Evolutionary conservation across 257 asterid genomes (phyloP), one percentile per base, ranked within the genome.

Genomic region (Salvia splendens): DNA sequence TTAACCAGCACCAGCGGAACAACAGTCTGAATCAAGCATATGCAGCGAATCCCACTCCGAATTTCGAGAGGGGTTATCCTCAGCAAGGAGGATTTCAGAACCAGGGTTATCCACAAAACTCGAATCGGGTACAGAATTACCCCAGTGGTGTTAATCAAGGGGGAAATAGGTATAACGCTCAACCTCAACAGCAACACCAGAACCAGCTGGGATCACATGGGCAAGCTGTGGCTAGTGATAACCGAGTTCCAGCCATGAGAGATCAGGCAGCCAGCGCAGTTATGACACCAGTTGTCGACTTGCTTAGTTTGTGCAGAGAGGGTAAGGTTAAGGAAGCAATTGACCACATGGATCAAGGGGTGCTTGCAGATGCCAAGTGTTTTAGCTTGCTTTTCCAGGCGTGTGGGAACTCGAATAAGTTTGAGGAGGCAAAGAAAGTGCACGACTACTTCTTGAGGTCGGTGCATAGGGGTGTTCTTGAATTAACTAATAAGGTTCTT

Each of bases 361-460:
- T 71, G 51, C 76, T 41, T 47, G 96, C 95, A 1, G 79, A 80
- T 75, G 79, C 82, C 2, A 87, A 84, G 58, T 88, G 92, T 79
- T 93, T 93, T 61, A 69, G 68, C 69, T 64, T 85, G 80, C 96
- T 93, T 28, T 88, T 93, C 49, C 88, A 77, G 59, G 49, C 79
- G 30, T 88, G 96, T 78, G 91, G 82, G 50, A 86, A 80, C 51
- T 84, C 88, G 3, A 90, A 87, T 85, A 87, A 86, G 45, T 75
- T 80, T 61, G 97, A 87, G 78, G 97, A 93, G 59, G 99, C 97
- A 0, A 91, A 90, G 82, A 84, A 84, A 73, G 91, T 86, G 78
- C 96, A 93, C 4, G 97, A 93, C 77, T 90, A 86, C 83, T 83
- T 88, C 70, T 74, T 93, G 78, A 80, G 95, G 76, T 93, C 99